These are phyloP conservation scores for Millerozyma acaciae DNA, from an alignment of 805 yeast genomes.

Conservation along the genomic window DNA sequence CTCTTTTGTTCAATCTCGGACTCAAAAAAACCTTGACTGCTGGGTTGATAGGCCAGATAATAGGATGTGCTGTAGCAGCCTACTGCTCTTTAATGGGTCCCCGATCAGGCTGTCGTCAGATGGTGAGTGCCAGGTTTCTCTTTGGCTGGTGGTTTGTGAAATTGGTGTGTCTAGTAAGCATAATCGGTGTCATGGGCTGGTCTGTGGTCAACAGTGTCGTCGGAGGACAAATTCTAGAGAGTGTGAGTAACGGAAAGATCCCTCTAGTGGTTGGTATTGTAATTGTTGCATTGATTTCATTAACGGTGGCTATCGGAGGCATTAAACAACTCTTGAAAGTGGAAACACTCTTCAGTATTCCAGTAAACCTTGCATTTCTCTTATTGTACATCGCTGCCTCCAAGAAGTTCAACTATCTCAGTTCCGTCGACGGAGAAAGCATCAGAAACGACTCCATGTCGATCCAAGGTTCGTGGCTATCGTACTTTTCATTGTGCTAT, in stretches of 20 bases:
- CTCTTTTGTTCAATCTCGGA: conserved; percentile 65
- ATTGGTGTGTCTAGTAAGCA: conserved; percentile 65
- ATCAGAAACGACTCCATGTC: conserved; percentile 34
- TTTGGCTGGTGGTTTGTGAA: conserved; percentile 88
- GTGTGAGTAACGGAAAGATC: conserved; percentile 60
- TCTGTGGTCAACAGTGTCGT: conserved; percentile 85
- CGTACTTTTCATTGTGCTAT: conserved; percentile 69
- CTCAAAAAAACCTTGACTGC: conserved; percentile 58
- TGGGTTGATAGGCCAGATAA: conserved; percentile 58
- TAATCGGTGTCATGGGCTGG: conserved; percentile 87
- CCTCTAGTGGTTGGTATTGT: conserved; percentile 74
- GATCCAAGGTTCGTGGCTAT: conserved; percentile 62
- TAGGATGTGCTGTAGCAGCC: conserved; percentile 77
- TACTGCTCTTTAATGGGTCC: conserved; percentile 89
- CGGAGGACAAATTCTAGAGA: conserved; percentile 77
- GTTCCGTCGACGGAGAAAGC: conserved; percentile 20
- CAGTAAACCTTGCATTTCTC: conserved; percentile 63
- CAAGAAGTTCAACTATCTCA: conserved; percentile 38
- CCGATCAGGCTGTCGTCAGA: conserved; percentile 82
- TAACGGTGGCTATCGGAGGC: conserved; percentile 73
- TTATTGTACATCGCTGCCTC: conserved; percentile 63
- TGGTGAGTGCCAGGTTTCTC: conserved; percentile 75
- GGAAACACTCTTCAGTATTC: conserved; percentile 64
- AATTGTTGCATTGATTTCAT: conserved; percentile 60
- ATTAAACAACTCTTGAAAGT: conserved; percentile 65